A percentile compares a stretch with the other conserved stretches of the same genome.
Conservation (phyloP, 1,284 basidiomycete species). For the Ustilago vetiveriae region DNA sequence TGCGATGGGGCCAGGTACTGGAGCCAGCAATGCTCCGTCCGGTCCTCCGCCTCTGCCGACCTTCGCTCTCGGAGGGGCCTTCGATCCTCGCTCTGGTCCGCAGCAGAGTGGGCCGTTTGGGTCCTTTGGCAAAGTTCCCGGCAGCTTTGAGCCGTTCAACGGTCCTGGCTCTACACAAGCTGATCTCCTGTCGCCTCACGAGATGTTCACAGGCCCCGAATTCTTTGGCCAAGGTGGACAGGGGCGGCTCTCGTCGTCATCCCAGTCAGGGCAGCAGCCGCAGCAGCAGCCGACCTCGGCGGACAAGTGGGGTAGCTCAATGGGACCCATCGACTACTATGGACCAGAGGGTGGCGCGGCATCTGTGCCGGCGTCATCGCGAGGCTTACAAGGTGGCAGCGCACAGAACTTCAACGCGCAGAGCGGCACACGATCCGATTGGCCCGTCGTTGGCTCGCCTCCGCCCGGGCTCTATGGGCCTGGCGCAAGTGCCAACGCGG, state of each 20-base stretch:
- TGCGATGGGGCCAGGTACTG: slow-evolving; percentile 4
- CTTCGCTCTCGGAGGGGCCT: slow-evolving; percentile 31
- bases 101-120: slow-evolving; percentile 28
- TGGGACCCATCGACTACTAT: slow-evolving; percentile 59
- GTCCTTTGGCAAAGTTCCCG: slow-evolving; percentile 18
- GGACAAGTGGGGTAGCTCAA: slow-evolving; percentile 52
- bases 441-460: slow-evolving; percentile 51
- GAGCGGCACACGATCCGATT: slow-evolving; percentile 38
- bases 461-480: slow-evolving; percentile 35
- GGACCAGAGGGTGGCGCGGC: slow-evolving; percentile 36
- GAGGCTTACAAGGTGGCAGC: slow-evolving; percentile 3
- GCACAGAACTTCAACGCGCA: slow-evolving; percentile 12
- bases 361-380: slow-evolving; percentile 16
- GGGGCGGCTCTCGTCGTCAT: slow-evolving; percentile 2
- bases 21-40: slow-evolving; percentile 4
- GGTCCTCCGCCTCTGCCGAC: slow-evolving; percentile 16
- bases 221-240: slow-evolving; percentile 25
- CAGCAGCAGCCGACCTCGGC: slow-evolving; percentile 11
- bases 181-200: slow-evolving; percentile 50
- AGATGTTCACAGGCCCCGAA: slow-evolving; percentile 40
- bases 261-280: slow-evolving; percentile 12
- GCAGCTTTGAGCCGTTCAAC: slow-evolving; percentile 39
- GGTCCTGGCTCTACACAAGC: slow-evolving; percentile 14
- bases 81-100: slow-evolving; percentile 35
- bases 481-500: neutral